These are phyloP conservation scores for Brettanomyces nanus DNA, from an alignment of 805 yeast species.

Conservation along the genomic window DNA sequence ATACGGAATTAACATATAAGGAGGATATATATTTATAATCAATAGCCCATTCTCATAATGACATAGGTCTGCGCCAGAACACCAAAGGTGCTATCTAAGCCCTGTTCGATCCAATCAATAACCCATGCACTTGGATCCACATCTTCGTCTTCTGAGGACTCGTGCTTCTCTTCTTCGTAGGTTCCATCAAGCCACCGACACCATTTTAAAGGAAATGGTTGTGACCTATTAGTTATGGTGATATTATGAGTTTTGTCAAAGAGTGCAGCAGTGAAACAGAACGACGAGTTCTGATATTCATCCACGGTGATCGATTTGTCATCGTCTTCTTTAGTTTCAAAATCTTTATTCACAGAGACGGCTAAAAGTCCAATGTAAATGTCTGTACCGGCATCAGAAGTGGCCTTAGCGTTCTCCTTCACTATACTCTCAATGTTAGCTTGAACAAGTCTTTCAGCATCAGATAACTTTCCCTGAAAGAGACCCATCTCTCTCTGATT, in stretches of 20 bases:
- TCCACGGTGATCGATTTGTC: constrained; percentile 34
- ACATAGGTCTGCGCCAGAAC: constrained; percentile 87
- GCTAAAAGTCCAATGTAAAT: constrained; percentile 28
- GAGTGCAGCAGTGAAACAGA: constrained; percentile 68
- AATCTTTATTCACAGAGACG: constrained; percentile 18
- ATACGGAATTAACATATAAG: constrained; percentile 18
- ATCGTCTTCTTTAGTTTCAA: constrained; percentile 13
- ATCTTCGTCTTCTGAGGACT: constrained; percentile 11
- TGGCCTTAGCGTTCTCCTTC: constrained; percentile 21
- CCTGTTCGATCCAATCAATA: constrained; percentile 68
- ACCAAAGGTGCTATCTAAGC: constrained; percentile 73
- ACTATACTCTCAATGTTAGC: constrained; percentile 82
- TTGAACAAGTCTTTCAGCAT: constrained; percentile 80
- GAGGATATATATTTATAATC: constrained; percentile 4
- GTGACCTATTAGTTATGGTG: constrained; percentile 69
- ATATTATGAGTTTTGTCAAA: constrained; percentile 75
- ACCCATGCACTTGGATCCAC: constrained; percentile 82
- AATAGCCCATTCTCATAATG: constrained; percentile 77
- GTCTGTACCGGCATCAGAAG: constrained; percentile 11
- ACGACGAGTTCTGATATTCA: constrained; percentile 42
- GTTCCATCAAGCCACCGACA: constrained; percentile 76
- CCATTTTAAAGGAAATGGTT: constrained; percentile 88
- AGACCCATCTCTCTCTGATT: constrained; percentile 43
- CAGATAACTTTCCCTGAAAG: constrained; percentile 68
- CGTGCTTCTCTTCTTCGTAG: constrained; percentile 13